These are phyloP conservation scores for Uncinocarpus reesii DNA, from an alignment of 2,329 filamentous ascomycete species.

Conservation along the genomic window DNA sequence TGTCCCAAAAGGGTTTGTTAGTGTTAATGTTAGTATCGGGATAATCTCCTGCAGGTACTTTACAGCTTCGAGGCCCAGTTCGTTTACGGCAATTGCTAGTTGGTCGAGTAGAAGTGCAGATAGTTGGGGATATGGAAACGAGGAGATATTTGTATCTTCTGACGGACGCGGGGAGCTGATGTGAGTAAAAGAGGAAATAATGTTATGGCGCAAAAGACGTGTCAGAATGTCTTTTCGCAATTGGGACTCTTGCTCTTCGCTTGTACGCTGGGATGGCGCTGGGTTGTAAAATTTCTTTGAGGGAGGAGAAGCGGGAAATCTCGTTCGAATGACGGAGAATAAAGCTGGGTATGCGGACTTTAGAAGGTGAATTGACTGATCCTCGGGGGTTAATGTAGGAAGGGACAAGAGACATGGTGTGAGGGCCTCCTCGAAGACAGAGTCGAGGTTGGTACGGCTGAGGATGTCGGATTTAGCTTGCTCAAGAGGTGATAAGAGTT, in stretches of 20 bases:
- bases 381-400: constrained; percentile 64
- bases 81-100: constrained; percentile 22
- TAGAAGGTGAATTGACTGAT: constrained; percentile 58
- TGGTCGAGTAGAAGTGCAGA: constrained; percentile 39
- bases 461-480: constrained; percentile 33
- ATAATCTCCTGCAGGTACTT: constrained; percentile 51
- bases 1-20: constrained; percentile 59
- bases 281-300: constrained; percentile 13
- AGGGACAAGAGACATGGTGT: constrained; percentile 62
- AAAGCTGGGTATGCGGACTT: constrained; percentile 56
- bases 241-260: constrained; percentile 17
- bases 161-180: constrained; percentile 39
- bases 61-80: constrained; percentile 31
- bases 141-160: constrained; percentile 38
- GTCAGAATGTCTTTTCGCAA: constrained; percentile 21
- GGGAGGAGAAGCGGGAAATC: constrained; percentile 25
- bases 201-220: constrained; percentile 26
- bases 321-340: constrained; percentile 44
- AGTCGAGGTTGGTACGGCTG: constrained; percentile 34
- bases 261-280: constrained; percentile 7
- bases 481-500: constrained; percentile 29
- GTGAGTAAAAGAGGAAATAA: constrained; percentile 33
- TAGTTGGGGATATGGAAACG: constrained; percentile 35
- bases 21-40: constrained; percentile 53
- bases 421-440: constrained; percentile 39